Evolutionary conservation across 768 basidiomycete genomes (phyloP).

Genomic region (Russula emetica): DNA sequence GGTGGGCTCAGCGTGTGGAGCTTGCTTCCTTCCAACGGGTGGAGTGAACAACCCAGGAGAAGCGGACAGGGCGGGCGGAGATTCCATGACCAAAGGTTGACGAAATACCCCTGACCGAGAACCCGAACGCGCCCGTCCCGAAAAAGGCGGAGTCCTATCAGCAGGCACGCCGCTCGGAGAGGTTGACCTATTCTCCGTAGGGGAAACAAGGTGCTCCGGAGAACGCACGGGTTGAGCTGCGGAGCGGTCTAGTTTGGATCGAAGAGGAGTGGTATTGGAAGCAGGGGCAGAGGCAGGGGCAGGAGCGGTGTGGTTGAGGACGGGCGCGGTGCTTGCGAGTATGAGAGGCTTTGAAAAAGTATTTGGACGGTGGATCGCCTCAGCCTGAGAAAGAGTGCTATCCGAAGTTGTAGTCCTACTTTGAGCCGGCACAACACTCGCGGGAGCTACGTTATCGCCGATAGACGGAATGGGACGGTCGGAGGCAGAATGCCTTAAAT

Average conservation of each 20-base stretch:
- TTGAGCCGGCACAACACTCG: background rate
- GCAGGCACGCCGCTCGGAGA: background rate
- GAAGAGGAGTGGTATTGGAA: background rate
- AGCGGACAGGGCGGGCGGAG: background rate
- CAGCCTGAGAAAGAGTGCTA: background rate
- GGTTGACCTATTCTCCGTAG: background rate
- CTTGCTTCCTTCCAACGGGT: background rate
- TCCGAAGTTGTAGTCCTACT: background rate
- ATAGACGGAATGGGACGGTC: background rate
- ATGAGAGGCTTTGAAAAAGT: background rate
- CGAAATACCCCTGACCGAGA: background rate
- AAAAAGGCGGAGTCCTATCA: background rate
- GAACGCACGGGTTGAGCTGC: background rate
- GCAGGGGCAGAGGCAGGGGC: too few relatives aligned
- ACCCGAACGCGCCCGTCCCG: background rate
- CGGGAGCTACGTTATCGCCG: background rate
- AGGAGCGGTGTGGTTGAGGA: background rate
- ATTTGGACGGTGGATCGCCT: background rate
- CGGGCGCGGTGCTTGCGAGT: background rate
- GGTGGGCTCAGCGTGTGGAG: background rate
- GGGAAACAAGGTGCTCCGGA: background rate
- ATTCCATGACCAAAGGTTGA: background rate
- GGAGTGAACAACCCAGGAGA: background rate
- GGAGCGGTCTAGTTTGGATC: background rate
- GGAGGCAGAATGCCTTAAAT: background rate